Evolutionary conservation across 306 rosid genomes (phyloP), one percentile per base, ranked within the genome.

Genomic region (Datisca glomerata): DNA sequence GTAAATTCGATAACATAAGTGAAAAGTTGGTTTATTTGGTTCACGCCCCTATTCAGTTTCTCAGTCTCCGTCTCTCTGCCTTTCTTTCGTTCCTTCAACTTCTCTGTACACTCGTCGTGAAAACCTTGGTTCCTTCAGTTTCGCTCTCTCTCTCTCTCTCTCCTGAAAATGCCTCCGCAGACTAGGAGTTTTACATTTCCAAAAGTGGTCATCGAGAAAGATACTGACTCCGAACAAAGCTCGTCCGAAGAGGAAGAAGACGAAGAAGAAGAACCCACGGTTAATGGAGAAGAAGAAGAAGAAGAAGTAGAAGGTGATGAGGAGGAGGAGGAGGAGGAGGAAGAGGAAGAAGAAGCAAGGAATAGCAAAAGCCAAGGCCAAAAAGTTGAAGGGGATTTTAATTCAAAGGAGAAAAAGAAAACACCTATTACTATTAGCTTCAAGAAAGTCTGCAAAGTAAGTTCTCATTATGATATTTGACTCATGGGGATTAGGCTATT

Each of bases 381-480:
- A 18, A 46, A 57, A 61, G 15, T 17, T 4, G 83, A 83, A 47
- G 56, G 55, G 51, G 60, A 37, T 64, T 51, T 29, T 41, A 72
- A 66, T 12, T 38, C 44, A 0, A 79, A 60, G 64, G 44, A 38
- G 19, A 76, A 79, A 68, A 84, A 86, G 36, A 83, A 79, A 67
- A 20, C 64, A 22, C 75, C 75, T 37, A 76, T 83, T 38, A 69
- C 73, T 47, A 51, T 76, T 9, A 49, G 64, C 59, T 89, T 87
- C 59, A 76, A 63, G 68, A 83, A 82, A 83, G 82, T 80, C 42
- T 87, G 97, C 76, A 83, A 79, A 74, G 94, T 79, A 50, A 51
- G 42, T 27, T 12, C 40, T 25, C 27, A 3, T 22, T 24, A 23
- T n/a, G 27, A 39, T 45, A 12, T 24, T 49, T 32, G 56, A 31